Conservation (phyloP, 1,139 yeast species). For the Candida pseudoviswanathii region DNA sequence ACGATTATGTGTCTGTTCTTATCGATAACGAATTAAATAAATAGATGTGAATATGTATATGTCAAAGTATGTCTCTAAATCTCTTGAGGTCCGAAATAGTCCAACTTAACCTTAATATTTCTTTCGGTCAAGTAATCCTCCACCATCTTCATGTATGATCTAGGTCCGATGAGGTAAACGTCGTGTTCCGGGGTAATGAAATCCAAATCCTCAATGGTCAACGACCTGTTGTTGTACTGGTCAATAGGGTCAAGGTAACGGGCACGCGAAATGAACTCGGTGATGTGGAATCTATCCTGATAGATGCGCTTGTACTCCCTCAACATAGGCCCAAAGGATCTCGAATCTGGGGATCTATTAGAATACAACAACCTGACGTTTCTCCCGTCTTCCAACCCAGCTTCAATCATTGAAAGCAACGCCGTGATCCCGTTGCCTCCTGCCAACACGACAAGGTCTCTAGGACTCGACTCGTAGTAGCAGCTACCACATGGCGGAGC, state of each 20-base stretch:
- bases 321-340: slow-evolving; percentile 33
- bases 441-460: slow-evolving; percentile 47
- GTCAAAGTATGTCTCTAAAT: slow-evolving; percentile 4
- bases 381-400: slow-evolving; percentile 31
- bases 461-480: slow-evolving; percentile 28
- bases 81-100: slow-evolving; percentile 18
- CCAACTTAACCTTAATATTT: slow-evolving; percentile 15
- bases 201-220: slow-evolving; percentile 20
- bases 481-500: slow-evolving; percentile 66
- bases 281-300: slow-evolving; percentile 21
- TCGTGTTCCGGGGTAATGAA: slow-evolving; percentile 16
- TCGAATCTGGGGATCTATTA: slow-evolving; percentile 22
- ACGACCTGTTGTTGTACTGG: slow-evolving; percentile 7
- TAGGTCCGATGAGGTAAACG: slow-evolving; percentile 41
- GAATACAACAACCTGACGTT: slow-evolving; percentile 33
- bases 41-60: background rate
- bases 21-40: too few relatives aligned
- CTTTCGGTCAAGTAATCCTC: slow-evolving; percentile 16
- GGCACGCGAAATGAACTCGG: slow-evolving; percentile 24
- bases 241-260: slow-evolving; percentile 12
- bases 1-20: background rate
- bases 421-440: slow-evolving; percentile 79
- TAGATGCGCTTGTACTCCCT: slow-evolving; percentile 19
- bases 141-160: slow-evolving; percentile 33
- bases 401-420: slow-evolving; percentile 51